phyloP scores from a whole-genome alignment of 2,329 filamentous ascomycete genomes.

The Hysterium pulicare region DNA sequence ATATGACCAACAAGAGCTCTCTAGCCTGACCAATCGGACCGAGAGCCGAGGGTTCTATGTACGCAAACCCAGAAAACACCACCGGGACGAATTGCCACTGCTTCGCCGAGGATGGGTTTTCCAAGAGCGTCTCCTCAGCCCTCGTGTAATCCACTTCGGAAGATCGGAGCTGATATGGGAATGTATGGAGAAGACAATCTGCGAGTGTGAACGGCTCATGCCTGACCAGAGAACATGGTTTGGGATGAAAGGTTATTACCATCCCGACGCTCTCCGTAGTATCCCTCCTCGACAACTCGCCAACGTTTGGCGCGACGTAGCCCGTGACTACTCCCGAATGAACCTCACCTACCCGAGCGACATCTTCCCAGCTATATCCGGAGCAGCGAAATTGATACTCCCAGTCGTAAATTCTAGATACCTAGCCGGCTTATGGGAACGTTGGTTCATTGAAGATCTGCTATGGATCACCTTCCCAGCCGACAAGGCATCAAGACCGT shows the following conservation, averaged over 20 bases:
- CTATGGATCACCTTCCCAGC: background rate
- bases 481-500: background rate
- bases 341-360: background rate
- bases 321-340: background rate
- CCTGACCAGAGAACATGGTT: too few species aligned
- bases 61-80: background rate
- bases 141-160: constrained; percentile 2
- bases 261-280: too few species aligned
- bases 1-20: too few species aligned
- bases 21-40: background rate
- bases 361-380: background rate
- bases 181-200: background rate
- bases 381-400: background rate
- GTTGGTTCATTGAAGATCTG: background rate
- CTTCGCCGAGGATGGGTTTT: constrained; percentile 4
- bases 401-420: background rate
- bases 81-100: background rate
- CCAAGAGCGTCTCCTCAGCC: constrained; percentile 2
- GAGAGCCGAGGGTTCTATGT: background rate
- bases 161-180: constrained; percentile 4
- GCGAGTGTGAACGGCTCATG: too few species aligned
- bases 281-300: too few species aligned
- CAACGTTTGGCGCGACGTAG: background rate
- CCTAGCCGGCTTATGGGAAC: constrained; percentile 1
- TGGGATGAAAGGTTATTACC: too few species aligned